A percentile compares a stretch with the other conserved stretches of the same genome.
phyloP scores from a whole-genome alignment of 23 red algal species.

The Gracilaria gracilis region DNA sequence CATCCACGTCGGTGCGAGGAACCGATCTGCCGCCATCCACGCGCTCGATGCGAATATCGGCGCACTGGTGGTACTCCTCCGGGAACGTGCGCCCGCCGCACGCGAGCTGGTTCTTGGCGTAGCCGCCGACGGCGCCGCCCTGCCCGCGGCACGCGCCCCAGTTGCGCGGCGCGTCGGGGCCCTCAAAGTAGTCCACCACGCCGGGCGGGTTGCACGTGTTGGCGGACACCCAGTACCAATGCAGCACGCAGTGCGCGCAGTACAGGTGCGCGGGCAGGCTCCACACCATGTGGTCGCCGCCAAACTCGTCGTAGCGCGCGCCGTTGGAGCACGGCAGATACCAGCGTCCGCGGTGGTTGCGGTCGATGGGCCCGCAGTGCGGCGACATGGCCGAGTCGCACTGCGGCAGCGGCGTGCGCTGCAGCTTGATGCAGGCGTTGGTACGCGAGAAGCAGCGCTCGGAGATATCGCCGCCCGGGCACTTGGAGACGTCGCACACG shows the following conservation, averaged over 20 bases:
- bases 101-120: not conserved
- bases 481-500: conserved; percentile 63
- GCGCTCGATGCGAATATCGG: conserved; percentile 51
- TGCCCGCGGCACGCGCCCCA: conserved; percentile 44
- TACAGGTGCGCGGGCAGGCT: conserved; percentile 22
- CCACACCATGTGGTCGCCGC: conserved; percentile 28
- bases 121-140: conserved; percentile 32
- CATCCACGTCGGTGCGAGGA: not conserved
- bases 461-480: conserved; percentile 69
- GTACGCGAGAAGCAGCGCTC: conserved; percentile 30
- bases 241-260: conserved; percentile 66
- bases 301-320: not conserved
- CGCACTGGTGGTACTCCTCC: conserved; percentile 62
- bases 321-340: conserved; percentile 32
- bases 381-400: conserved; percentile 33
- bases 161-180: conserved; percentile 5
- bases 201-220: conserved; percentile 70
- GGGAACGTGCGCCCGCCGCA: conserved; percentile 26
- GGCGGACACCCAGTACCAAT: conserved; percentile 58
- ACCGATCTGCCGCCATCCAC: not conserved
- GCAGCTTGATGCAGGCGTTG: conserved; percentile 28
- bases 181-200: conserved; percentile 60
- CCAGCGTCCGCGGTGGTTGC: conserved; percentile 20
- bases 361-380: conserved; percentile 50
- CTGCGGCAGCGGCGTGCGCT: conserved; percentile 20